Base-by-base conservation (phyloP, 164 flowering plant genomes). In the Warburgia ugandensis region DNA sequence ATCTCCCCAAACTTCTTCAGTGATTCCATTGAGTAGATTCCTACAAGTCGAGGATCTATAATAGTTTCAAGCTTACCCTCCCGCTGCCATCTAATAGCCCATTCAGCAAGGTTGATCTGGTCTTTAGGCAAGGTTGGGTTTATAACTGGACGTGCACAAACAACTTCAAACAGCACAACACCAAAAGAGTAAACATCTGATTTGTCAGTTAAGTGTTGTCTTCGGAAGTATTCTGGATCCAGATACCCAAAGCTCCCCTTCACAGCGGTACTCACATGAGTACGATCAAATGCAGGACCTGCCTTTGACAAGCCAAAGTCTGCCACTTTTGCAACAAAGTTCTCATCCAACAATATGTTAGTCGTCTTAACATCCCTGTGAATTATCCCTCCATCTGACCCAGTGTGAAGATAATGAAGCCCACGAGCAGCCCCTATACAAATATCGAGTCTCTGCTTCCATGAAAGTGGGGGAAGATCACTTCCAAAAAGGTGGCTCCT, bases 221-320 rank as follows among this genome's bases (percentile, higher is more conserved):
- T 58, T 22, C 79, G 53, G 62, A 70, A 79, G 45, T 82, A 82
- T 47, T 82, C 89, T 1, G 89, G 89, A 52, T 82, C 89, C 32
- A 82, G 89, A 59, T 82, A 82, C 12, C 89, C 89, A 52, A 82
- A 82, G 59, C 89, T 82, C 26, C 89, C 89, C 53, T 82, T 82
- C 4, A 82, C 89, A 32, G 80, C 85, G 42, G 89, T 82, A 46
- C 89, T 82, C 38, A 82, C 85, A 66, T 82, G 85, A 25, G 83
- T 82, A 29, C 73, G 83, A 3, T 82, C 89, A 55, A 70, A 46
- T 17, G 84, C 53, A 39, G 89, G 89, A 39, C 89, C 83, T 20
- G 69, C 64, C 66, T 74, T 82, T 6, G 85, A 79, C 60, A 82
- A 44, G 47, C 90, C 90, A 51, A 82, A 82, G 56, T 82, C 90